Base-by-base conservation (phyloP, 2,329 filamentous ascomycete genomes). In the Penicillium sp. region DNA sequence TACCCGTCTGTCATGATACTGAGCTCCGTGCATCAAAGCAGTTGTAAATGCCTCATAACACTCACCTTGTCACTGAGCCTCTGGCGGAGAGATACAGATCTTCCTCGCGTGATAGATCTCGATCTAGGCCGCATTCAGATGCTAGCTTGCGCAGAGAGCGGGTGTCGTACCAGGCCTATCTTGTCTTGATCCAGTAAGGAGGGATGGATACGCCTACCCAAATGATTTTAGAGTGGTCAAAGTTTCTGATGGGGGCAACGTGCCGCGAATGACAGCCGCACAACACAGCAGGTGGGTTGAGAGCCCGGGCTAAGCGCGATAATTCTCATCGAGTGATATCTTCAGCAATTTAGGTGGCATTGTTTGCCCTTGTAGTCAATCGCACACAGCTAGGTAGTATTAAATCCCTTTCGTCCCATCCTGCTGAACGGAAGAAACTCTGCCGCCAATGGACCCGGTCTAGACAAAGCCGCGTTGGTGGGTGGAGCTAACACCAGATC, bases 291-390 rank as follows among this genome's bases (percentile, higher is more conserved):
- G 45, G 52, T 51, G 53, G 49, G 38, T 13, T 38, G 39, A 18
- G 47, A 18, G 47, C 26, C 31, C 51, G 50, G 44, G 54, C 50
- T 59, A 59, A 59, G 50, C 54, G 57, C 57, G 52, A 42, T 45
- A 49, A 50, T 28, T 26, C 8, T 26, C 24, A 16, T 42, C 41
- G 16, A 12, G 23, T 42, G 26, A 3, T 18, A 7, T 21, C 5
- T 39, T 39, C 9, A 39, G 36, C 36, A 3, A 29, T 7, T 38
- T 38, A 23, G 2, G 9, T 21, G 8, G 36, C 10, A 13, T 21
- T 10, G 4, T 13, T 13, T 21, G 36, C 18, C 10, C 16, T 13
- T 21, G 9, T 21, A 6, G 18, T 13, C 12, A 13, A 18, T 39
- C 0, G 13, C 10, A 9, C 7, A 29, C 28, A 29, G 28, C 28